Base-by-base conservation (phyloP, 495 filamentous ascomycete genomes). In the Diplogelasinospora grovesii region DNA sequence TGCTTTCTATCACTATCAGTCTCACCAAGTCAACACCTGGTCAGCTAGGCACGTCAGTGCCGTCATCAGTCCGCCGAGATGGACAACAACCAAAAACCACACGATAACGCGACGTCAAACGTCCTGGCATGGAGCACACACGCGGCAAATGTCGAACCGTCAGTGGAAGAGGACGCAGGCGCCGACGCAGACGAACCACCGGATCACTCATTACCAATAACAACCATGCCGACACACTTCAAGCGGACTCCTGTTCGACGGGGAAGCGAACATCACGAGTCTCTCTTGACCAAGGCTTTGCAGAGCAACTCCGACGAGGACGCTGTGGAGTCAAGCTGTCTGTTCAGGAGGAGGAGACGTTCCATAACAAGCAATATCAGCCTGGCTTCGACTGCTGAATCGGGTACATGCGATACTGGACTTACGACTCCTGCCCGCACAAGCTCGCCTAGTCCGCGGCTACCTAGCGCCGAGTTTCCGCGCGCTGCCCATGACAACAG, bases 331-430 rank as follows among this genome's bases (percentile, higher is more conserved):
- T 50, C 42, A 23, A 46, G 38, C 29, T 25, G 25, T 8, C 26
- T 46, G 8, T 48, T 37, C 14, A 43, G 26, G 35, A 16, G 53
- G 49, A 63, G 74, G 65, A 75, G 71, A 36, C 76, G 80, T 37
- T 89, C 89, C 38, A 81, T 82, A 32, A 81, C 80, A 52, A 87
- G 83, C 64, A 89, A 81, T 52, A 64, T 75, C 46, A 93, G 86
- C 64, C 70, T 78, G 39, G 67, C 84, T 33, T 95, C 89, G 10
- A 89, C 85, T 2, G 81, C 80, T 18, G 89, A 95, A 46, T 68
- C n/a, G n/a, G n/a, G 95, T 38, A 95, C 87, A 20, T 95, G 88
- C 61, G 92, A 95, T 54, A 92, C 83, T 26, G 90, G 86, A 32
- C 63, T 87, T 27, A 95, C 89, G n/a, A 93, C 88, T 49, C 88